Evolutionary conservation across 768 basidiomycete genomes (phyloP).

Genomic region (Pisolithus orientalis): DNA sequence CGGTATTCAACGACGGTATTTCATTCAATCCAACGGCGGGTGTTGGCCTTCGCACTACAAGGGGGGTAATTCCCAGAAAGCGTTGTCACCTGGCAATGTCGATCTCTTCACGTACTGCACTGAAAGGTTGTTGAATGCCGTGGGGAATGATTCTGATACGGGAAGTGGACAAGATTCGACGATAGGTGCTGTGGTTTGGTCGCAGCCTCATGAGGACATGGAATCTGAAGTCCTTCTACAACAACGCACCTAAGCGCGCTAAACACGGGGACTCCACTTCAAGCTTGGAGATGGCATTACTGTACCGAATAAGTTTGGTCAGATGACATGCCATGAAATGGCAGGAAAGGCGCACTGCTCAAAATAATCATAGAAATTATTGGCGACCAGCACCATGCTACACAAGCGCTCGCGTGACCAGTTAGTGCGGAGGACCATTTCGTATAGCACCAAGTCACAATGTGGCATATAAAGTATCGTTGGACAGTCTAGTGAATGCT

Average conservation of each 20-base stretch:
- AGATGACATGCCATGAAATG: constrained; percentile 1
- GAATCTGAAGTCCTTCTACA: background rate
- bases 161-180: constrained; percentile 46
- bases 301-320: constrained; percentile 22
- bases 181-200: constrained; percentile 37
- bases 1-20: too few species aligned
- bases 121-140: constrained; percentile 64
- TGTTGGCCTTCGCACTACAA: background rate
- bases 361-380: constrained; percentile 58
- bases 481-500: constrained; percentile 30
- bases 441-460: constrained; percentile 68
- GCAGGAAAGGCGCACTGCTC: constrained; percentile 45
- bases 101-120: constrained; percentile 41
- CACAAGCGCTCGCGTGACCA: constrained; percentile 44
- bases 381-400: constrained; percentile 55
- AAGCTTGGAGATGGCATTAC: constrained; percentile 48
- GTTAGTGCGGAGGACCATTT: constrained; percentile 56
- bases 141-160: constrained; percentile 40
- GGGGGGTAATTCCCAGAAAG: constrained; percentile 22
- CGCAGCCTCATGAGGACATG: constrained; percentile 6
- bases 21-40: too few species aligned
- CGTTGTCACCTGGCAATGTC: constrained; percentile 14
- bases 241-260: constrained; percentile 43
- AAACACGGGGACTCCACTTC: constrained; percentile 47
- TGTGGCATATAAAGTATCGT: constrained; percentile 78